Conservation (phyloP, 176 grass and related monocot genomes). For the Zizania latifolia region DNA sequence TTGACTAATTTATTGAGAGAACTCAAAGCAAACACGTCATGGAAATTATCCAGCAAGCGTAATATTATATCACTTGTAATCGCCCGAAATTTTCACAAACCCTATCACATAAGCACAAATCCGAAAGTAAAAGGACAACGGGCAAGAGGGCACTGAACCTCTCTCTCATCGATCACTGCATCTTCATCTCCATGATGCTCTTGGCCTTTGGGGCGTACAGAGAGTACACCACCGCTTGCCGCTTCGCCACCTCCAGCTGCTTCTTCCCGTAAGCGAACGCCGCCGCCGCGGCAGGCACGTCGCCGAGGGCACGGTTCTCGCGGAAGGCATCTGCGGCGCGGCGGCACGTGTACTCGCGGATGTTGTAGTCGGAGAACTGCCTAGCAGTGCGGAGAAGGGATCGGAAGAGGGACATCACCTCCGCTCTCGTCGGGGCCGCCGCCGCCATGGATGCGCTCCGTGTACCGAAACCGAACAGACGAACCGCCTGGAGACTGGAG, state of each 20-base stretch:
- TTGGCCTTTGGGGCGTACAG: slow-evolving; percentile 48
- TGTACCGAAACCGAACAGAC: too few species aligned
- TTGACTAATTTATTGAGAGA: slow-evolving; percentile 33
- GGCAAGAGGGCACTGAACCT: too few species aligned
- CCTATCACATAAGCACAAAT: not conserved
- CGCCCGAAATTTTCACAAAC: not conserved
- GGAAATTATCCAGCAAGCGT: not conserved
- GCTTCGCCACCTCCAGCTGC: slow-evolving; percentile 57
- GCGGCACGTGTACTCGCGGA: slow-evolving; percentile 64
- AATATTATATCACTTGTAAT: not conserved
- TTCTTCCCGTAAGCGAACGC: slow-evolving; percentile 46
- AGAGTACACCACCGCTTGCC: slow-evolving; percentile 54
- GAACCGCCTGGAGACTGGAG: too few species aligned
- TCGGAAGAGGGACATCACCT: slow-evolving; percentile 62
- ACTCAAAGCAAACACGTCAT: slow-evolving; percentile 5
- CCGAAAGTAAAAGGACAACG: too few species aligned
- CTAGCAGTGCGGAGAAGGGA: slow-evolving; percentile 53
- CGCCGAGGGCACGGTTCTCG: slow-evolving; percentile 42
- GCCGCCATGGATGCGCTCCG: slow-evolving; percentile 23
- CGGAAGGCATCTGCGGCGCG: slow-evolving; percentile 50
- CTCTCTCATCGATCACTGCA: too few species aligned
- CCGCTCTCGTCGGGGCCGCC: slow-evolving; percentile 36
- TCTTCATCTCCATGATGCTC: too few species aligned
- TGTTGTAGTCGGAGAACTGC: slow-evolving; percentile 88
- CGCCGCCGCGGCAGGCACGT: slow-evolving; percentile 22